Conservation (phyloP, 2,329 filamentous ascomycete species). For the Calonectria pauciramosa region DNA sequence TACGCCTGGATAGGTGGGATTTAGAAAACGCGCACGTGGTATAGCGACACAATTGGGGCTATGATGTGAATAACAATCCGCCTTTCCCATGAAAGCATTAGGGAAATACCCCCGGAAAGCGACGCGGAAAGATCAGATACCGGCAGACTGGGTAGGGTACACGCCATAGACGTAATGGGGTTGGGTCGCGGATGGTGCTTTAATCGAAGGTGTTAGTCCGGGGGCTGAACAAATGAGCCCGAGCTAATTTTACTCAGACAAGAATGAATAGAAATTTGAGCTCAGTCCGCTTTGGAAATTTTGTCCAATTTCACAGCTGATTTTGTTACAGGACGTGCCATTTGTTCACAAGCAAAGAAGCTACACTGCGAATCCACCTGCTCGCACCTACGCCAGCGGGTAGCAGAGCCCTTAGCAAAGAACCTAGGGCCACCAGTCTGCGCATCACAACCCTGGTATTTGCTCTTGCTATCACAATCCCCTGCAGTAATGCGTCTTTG, state of each 20-base stretch:
- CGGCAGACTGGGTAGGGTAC: neutral
- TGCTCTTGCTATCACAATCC: too few species aligned
- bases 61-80: neutral
- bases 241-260: neutral
- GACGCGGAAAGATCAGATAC: neutral
- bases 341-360: too few species aligned
- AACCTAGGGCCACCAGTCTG: too few species aligned
- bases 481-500: too few species aligned
- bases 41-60: neutral
- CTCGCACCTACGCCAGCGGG: too few species aligned
- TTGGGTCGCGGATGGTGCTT: neutral
- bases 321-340: neutral
- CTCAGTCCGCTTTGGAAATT: neutral
- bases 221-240: neutral
- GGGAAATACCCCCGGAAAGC: neutral
- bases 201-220: neutral
- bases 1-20: neutral
- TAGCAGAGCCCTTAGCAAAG: too few species aligned
- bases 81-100: neutral
- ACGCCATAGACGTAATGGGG: neutral
- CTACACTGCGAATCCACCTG: too few species aligned
- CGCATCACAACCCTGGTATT: too few species aligned
- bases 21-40: too few species aligned
- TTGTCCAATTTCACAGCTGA: neutral
- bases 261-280: neutral